Base-by-base conservation (phyloP, 305 asterid genomes). In the Striga hermonthica region DNA sequence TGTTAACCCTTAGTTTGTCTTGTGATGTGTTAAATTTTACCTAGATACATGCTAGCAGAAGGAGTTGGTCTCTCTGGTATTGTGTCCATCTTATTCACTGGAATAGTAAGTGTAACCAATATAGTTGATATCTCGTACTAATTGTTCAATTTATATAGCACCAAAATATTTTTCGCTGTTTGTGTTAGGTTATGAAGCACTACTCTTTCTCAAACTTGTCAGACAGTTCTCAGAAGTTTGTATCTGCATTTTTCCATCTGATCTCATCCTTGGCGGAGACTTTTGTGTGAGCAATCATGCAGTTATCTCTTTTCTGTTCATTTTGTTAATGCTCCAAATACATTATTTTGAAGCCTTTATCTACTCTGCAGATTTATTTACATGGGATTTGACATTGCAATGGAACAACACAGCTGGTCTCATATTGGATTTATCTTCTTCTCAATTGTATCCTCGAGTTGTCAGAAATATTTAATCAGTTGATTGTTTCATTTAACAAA, bases 351-450 rank as follows among this genome's bases (percentile, higher is more conserved):
- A 49, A 60, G 39, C 55, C 37, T 65, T 73, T 66, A 49, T 78
- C 58, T 15, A 39, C 72, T 66, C 53, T 78, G 84, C 92, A 93
- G 99, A 78, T 93, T 93, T 78, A 90, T 93, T 76, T 93, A 93
- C 79, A 90, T 93, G 99, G 99, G 99, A 49, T 85, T 93, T 69
- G 97, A 90, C 84, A 93, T 93, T 71, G 99, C 95, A 72, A 90
- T 93, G 95, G 97, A 93, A 71, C 84, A 88, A 69, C 97, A 90
- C 84, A 88, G 99, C 84, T 90, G 95, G 99, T 90, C 99, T 61
- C 99, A 93, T 71, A 66, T 88, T 76, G 99, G 99, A 83, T 93
- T 93, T 74, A 93, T 93, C 85, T 85, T 88, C 71, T 93, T 88
- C 79, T 93, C 99, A 74, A 83, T 93, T 70, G 97, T 93, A 90